Conservation (phyloP, 345 rosid genomes). For the Barbarea vulgaris region DNA sequence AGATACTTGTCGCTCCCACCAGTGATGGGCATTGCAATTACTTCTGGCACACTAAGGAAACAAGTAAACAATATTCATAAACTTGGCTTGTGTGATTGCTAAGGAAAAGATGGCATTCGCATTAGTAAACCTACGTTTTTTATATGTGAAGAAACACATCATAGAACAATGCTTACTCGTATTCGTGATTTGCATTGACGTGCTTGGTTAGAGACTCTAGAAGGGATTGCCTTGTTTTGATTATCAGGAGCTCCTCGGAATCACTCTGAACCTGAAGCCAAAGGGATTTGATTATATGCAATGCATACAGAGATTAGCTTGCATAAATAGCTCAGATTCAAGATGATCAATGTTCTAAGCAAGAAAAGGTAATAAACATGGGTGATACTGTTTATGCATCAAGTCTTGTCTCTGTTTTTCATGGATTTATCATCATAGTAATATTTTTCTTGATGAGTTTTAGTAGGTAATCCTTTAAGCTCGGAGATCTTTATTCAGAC, state of each 20-base stretch:
- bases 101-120: not conserved
- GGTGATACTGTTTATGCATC: not conserved
- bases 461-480: not conserved
- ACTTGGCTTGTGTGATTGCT: not conserved
- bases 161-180: conserved; percentile 65
- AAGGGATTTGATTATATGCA: not conserved
- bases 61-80: not conserved
- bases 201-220: conserved; percentile 78
- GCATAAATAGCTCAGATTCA: not conserved
- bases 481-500: not conserved
- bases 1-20: conserved; percentile 79
- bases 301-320: not conserved
- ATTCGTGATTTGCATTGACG: conserved; percentile 91
- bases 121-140: not conserved
- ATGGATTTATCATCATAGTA: too few relatives aligned
- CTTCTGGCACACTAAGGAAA: conserved; percentile 75
- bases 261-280: conserved; percentile 74
- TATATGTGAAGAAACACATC: not conserved
- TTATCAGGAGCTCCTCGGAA: conserved; percentile 83
- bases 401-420: not conserved
- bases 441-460: not conserved
- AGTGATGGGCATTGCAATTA: conserved; percentile 78
- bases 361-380: not conserved
- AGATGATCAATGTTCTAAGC: conserved; percentile 17
- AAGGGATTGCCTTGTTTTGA: conserved; percentile 89